Percentiles rank a stretch among this genome's conserved stretches.
Evolutionary conservation across 257 asterid species (phyloP).

Genomic region (Nicotiana benthamiana): DNA sequence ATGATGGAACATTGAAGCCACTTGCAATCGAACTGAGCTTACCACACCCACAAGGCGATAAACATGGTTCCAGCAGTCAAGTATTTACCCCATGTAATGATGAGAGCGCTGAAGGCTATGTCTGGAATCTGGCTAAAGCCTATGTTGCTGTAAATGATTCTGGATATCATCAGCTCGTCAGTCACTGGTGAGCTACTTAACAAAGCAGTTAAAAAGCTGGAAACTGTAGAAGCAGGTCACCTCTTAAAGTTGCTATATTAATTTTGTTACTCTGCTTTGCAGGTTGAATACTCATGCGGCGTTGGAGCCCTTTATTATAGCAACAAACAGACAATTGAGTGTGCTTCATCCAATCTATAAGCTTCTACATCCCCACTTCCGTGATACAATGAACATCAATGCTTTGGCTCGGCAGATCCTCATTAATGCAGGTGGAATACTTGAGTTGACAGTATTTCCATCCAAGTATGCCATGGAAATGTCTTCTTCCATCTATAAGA

Average conservation of each 20-base stretch:
- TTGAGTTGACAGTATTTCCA: slow-evolving; percentile 76
- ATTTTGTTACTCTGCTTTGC: slow-evolving; percentile 6
- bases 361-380: slow-evolving; percentile 88
- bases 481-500: slow-evolving; percentile 50
- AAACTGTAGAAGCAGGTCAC: not conserved
- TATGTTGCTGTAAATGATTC: slow-evolving; percentile 86
- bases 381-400: slow-evolving; percentile 76
- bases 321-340: slow-evolving; percentile 67
- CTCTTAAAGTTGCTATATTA: not conserved
- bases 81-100: slow-evolving; percentile 56
- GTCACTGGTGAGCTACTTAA: slow-evolving; percentile 60
- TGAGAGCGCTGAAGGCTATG: slow-evolving; percentile 40
- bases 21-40: slow-evolving; percentile 79
- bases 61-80: slow-evolving; percentile 43
- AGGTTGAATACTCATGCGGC: slow-evolving; percentile 92
- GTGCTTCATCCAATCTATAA: slow-evolving; percentile 75
- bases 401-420: slow-evolving; percentile 79
- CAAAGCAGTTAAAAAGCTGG: not conserved
- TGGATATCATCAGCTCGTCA: slow-evolving; percentile 84
- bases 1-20: slow-evolving; percentile 73
- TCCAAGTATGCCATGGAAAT: slow-evolving; percentile 67
- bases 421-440: slow-evolving; percentile 73
- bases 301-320: slow-evolving; percentile 82
- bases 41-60: slow-evolving; percentile 59
- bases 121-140: slow-evolving; percentile 96